Conservation (phyloP, 106 monocot species). For the Platanthera guangdongensis region DNA sequence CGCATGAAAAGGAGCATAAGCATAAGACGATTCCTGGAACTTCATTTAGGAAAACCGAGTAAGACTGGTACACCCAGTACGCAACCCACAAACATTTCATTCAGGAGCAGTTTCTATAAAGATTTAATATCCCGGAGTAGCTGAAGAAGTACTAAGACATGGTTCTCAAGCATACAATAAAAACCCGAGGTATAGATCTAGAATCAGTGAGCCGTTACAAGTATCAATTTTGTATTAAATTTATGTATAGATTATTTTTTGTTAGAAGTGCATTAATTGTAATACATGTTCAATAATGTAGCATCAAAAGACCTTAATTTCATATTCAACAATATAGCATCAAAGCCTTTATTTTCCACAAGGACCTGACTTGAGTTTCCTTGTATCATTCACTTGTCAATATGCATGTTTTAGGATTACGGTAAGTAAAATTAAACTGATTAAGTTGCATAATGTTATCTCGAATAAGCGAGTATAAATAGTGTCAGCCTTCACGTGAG, state of each 20-base stretch:
- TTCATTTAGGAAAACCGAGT: not conserved
- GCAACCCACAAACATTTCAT: not conserved
- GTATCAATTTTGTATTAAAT: not conserved
- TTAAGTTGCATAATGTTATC: not conserved
- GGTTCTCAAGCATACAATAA: not conserved
- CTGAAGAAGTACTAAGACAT: not conserved
- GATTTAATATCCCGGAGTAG: not conserved
- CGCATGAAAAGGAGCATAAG: not conserved
- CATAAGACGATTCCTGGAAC: not conserved
- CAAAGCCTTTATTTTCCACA: not conserved
- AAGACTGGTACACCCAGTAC: not conserved
- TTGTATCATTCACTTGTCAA: not conserved
- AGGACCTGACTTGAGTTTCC: not conserved
- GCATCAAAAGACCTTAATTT: not conserved
- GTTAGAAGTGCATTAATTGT: too few relatives aligned
- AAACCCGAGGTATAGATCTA: not conserved
- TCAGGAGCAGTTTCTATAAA: not conserved
- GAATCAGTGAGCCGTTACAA: not conserved
- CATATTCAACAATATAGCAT: not conserved
- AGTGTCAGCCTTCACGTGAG: not conserved
- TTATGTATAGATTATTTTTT: too few relatives aligned
- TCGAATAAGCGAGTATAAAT: not conserved
- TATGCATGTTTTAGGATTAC: not conserved
- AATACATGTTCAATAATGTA: not conserved
- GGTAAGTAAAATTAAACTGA: not conserved